Conservation (phyloP, 2,329 filamentous ascomycete genomes). For the Ophiocordyceps camponoti-leonardi region DNA sequence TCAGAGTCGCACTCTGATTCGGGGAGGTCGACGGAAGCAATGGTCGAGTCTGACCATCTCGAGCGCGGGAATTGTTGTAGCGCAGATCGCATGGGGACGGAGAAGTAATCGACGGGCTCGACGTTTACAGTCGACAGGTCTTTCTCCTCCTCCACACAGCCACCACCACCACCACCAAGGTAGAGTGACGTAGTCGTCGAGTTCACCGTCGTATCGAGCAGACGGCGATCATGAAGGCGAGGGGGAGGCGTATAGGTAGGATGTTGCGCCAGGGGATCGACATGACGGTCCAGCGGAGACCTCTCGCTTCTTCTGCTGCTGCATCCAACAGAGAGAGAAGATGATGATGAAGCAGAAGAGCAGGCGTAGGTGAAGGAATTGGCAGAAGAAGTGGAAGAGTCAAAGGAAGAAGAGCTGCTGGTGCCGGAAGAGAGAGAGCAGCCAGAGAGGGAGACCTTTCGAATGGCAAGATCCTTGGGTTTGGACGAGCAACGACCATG, state of each 20-base stretch:
- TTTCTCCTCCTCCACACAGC: background rate
- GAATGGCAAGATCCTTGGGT: constrained; percentile 20
- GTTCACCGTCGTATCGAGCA: constrained; percentile 8
- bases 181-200: background rate
- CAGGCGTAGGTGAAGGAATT: constrained; percentile 7
- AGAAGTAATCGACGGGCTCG: constrained; percentile 13
- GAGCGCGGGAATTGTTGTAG: constrained; percentile 17
- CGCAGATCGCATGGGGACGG: constrained; percentile 11
- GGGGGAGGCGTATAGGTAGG: constrained; percentile 19
- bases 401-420: constrained; percentile 12
- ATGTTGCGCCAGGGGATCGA: constrained; percentile 17
- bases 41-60: constrained; percentile 25
- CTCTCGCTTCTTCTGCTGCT: background rate
- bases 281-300: constrained; percentile 2
- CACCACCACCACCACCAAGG: background rate
- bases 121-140: background rate
- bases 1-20: constrained; percentile 5
- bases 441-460: constrained; percentile 23
- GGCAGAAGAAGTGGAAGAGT: constrained; percentile 8
- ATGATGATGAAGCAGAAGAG: constrained; percentile 7
- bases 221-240: constrained; percentile 17
- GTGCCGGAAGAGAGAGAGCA: constrained; percentile 17
- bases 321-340: constrained; percentile 8
- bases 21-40: constrained; percentile 13
- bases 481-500: constrained; percentile 15